Base-by-base conservation (phyloP, 2,329 filamentous ascomycete genomes). In the Thielaviopsis cerberus region DNA sequence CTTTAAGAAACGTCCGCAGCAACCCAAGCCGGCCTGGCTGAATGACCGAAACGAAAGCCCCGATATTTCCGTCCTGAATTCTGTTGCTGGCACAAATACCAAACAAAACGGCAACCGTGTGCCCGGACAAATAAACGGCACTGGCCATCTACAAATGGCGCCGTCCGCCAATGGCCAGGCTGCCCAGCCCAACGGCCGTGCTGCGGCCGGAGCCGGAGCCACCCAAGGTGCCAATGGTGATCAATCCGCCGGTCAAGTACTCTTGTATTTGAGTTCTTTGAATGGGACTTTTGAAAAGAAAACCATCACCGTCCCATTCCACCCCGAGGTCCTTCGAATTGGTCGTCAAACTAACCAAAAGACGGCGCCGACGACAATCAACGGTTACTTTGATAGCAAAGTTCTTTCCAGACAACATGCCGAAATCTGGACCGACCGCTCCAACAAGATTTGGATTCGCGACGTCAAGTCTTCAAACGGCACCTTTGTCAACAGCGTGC, bases 391-490 rank as follows among this genome's bases (percentile, higher is more conserved):
- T 67, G 92, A 98, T 69, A 97, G 91, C 55, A 98, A 98, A 71
- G 92, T 98, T 25, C 78, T 98, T 24, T 97, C 92, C 45, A 80
- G 92, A 65, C 89, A 96, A 68, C 92, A 98, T 69, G 92, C 92
- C 37, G 92, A 98, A 69, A 86, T 98, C 41, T 97, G 89, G 82
- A 89, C 92, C n/a, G 79, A 82, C 62, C 70, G 75, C 57, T 83
- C 86, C 62, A 90, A 90, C 57, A 94, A 95, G 68, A 85, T 98
- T 51, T 97, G 84, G 79, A 97, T 98, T 64, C 82, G 90, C 59
- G 92, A 98, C 71, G 86, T 98, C 65, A 98, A 97, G 71, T 97
- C 92, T 0, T 98, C 92, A 48, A 98, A 98, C 68, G 92, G 92
- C 60, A 98, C 92, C 0, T 98, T 98, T 70, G 91, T 98, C 64